Percentiles rank a stretch among this genome's conserved stretches.
Conservation (phyloP, 352 stramenopile species). For the Phytopythium sindhum region DNA sequence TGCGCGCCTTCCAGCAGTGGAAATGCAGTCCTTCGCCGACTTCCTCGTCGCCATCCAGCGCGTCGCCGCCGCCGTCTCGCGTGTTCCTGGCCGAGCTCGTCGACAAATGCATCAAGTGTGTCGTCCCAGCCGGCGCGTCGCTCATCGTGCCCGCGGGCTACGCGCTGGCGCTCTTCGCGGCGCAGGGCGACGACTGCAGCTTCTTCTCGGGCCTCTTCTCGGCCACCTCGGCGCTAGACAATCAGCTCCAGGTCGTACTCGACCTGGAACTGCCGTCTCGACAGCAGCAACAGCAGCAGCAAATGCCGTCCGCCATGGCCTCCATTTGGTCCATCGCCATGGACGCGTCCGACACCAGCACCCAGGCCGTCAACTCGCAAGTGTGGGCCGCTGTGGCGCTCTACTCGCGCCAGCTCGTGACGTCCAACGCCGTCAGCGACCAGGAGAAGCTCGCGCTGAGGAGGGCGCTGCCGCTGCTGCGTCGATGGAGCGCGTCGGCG, state of each 20-base stretch:
- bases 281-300: background rate
- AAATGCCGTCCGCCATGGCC: background rate
- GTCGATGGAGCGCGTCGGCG: slow-evolving; percentile 47
- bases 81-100: slow-evolving; percentile 66
- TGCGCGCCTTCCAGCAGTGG: slow-evolving; percentile 61
- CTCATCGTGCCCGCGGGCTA: slow-evolving; percentile 66
- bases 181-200: slow-evolving; percentile 37
- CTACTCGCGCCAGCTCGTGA: slow-evolving; percentile 56
- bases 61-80: slow-evolving; percentile 23
- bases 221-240: slow-evolving; percentile 44
- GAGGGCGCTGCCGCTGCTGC: slow-evolving; percentile 41
- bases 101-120: slow-evolving; percentile 71
- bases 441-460: slow-evolving; percentile 50
- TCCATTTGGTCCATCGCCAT: slow-evolving; percentile 6
- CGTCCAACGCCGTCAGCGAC: slow-evolving; percentile 37
- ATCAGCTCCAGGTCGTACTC: slow-evolving; percentile 39
- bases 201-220: slow-evolving; percentile 60
- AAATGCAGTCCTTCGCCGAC: slow-evolving; percentile 13
- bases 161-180: slow-evolving; percentile 65
- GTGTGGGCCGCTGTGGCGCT: slow-evolving; percentile 54
- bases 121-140: slow-evolving; percentile 40
- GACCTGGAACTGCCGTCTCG: slow-evolving; percentile 27
- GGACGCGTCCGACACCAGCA: slow-evolving; percentile 3
- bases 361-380: slow-evolving; percentile 24
- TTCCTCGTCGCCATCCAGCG: slow-evolving; percentile 2